phyloP scores from a whole-genome alignment of 352 stramenopile species.

The Globisporangium nodosum region DNA sequence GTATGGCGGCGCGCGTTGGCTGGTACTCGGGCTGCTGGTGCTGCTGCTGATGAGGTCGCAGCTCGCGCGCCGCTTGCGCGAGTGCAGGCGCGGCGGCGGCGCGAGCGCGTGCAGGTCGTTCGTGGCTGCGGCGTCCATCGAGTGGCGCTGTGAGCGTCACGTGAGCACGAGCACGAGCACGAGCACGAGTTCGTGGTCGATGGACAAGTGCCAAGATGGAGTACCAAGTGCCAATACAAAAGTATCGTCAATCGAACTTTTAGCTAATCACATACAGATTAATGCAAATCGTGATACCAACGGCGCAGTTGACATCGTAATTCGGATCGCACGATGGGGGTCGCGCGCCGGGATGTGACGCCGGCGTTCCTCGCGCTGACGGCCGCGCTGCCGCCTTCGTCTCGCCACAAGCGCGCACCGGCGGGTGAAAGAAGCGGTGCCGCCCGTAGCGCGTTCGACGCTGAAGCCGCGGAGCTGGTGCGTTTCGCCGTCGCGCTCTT shows the following conservation, averaged over 20 bases:
- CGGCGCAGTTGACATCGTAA: no score
- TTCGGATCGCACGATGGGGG: neutral
- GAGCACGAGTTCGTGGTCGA: no score
- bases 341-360: constrained; percentile 15
- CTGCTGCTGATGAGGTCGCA: neutral
- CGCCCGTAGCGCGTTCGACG: constrained; percentile 4
- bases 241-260: no score
- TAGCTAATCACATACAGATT: no score
- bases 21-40: neutral
- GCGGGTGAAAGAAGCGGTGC: no score
- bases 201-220: no score
- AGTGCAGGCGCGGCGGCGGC: constrained; percentile 34
- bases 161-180: no score
- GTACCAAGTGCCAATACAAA: no score
- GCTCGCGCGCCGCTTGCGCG: constrained; percentile 34
- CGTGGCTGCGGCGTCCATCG: neutral
- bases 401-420: no score
- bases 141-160: no score
- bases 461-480: constrained; percentile 11
- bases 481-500: neutral
- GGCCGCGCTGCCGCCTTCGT: neutral
- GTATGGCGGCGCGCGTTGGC: constrained; percentile 11
- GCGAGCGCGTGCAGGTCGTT: constrained; percentile 25
- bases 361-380: constrained; percentile 20
- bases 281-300: no score